A percentile compares a stretch with the other conserved stretches of the same genome.
Conservation (phyloP, 495 filamentous ascomycete genomes). For the Neurospora sp. region DNA sequence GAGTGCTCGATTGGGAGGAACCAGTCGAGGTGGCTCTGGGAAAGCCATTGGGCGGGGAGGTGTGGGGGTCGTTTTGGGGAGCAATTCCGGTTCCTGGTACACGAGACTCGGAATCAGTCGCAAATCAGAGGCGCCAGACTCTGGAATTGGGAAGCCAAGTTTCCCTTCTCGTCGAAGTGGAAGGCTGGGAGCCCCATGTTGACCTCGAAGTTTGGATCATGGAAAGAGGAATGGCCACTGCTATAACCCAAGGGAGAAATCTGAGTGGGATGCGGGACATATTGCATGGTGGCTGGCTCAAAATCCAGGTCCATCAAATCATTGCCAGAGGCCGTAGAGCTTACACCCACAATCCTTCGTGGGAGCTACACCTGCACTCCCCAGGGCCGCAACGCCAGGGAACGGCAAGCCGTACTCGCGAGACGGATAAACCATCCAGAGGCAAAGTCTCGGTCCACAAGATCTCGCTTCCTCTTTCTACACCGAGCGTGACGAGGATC, state of each 20-base stretch:
- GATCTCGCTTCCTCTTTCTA: background rate
- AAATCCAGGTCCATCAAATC: background rate
- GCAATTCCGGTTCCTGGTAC: background rate
- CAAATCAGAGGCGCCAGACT: constrained; percentile 8
- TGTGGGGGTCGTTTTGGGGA: background rate
- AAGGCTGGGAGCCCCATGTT: constrained; percentile 18
- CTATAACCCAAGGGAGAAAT: background rate
- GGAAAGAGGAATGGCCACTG: background rate
- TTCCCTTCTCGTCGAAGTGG: constrained; percentile 47
- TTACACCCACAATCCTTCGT: background rate
- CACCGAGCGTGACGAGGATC: background rate
- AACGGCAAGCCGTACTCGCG: background rate
- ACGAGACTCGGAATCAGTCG: background rate
- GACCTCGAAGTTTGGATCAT: constrained; percentile 72
- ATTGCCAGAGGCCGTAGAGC: background rate
- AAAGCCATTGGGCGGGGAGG: background rate
- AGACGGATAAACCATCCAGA: background rate
- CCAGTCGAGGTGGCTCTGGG: background rate
- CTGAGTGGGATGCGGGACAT: background rate
- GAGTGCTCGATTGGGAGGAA: background rate
- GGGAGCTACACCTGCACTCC: background rate
- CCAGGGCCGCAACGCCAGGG: background rate
- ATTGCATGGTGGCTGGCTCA: background rate
- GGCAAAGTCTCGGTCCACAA: background rate
- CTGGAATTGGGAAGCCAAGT: constrained; percentile 12